Base-by-base conservation (phyloP, 441 rosid genomes). In the Flueggea neowawraea region DNA sequence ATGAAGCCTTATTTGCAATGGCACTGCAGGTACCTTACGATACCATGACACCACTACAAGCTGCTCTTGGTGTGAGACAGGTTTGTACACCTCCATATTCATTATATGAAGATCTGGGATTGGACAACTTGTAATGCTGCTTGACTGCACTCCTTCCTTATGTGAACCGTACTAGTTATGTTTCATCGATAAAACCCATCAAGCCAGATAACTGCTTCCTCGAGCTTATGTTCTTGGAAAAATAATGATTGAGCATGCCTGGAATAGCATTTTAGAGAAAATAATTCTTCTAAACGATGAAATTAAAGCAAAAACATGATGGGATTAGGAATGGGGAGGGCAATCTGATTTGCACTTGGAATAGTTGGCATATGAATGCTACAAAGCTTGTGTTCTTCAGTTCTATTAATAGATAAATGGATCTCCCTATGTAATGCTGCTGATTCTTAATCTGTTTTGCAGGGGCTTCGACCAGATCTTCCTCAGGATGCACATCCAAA, bases 11-110 rank as follows among this genome's bases (percentile, higher is more conserved):
- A 2, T 55, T 41, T 28, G 10, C 36, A 13, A 51, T 58, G 61
- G 15, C 61, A 14, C 22, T 65, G 62, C 72, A 86, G 92, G 74
- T 86, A 53, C 89, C 89, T 22, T 86, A 86, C 72, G 78, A 73
- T 59, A 66, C 73, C 68, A 68, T 80, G 89, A 81, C 86, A 54
- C 92, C 92, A 11, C 63, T 86, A 50, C 92, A 86, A 73, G 92
- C 87, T 66, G 92, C 92, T 28, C 62, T 86, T 70, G 92, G 89
- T 69, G 92, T 86, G 43, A 74, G 87, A 74, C 84, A 80, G 89
- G 92, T 84, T 43, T 59, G 63, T 32, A 22, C 54, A 2, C 53
- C 51, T 16, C 49, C 50, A 36, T 53, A 31, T 44, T 8, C 6
- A 5, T 36, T 36, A 36, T 36, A 36, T 5, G 41, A 36, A 36